Percentiles rank a stretch among this genome's conserved stretches.
Conservation (phyloP, 495 filamentous ascomycete species). For the Lepraria neglecta region DNA sequence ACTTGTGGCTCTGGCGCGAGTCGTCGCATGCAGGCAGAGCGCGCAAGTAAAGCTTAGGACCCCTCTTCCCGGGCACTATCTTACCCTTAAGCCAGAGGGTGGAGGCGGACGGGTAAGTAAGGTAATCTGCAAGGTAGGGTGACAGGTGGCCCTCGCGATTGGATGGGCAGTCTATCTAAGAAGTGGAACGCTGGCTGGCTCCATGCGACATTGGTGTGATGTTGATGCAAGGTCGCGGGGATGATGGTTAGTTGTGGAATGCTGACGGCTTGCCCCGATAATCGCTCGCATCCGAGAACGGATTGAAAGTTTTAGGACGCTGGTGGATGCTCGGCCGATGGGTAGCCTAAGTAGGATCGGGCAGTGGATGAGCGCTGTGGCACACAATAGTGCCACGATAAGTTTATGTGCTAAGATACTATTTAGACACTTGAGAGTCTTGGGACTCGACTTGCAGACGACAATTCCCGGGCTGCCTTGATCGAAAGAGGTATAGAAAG, state of each 20-base stretch:
- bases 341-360: constrained; percentile 27
- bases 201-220: constrained; percentile 23
- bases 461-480: background rate
- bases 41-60: constrained; percentile 30
- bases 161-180: constrained; percentile 19
- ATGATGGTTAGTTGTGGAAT: constrained; percentile 15
- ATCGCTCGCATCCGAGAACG: constrained; percentile 12
- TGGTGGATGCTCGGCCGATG: constrained; percentile 46
- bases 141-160: constrained; percentile 25
- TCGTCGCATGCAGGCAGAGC: constrained; percentile 28
- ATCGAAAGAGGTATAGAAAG: constrained; percentile 4
- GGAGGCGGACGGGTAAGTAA: constrained; percentile 23
- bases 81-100: constrained; percentile 26
- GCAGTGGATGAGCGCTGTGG: constrained; percentile 23
- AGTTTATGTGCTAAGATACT: constrained; percentile 3
- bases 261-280: constrained; percentile 25
- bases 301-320: constrained; percentile 35
- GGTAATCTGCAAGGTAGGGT: constrained; percentile 24
- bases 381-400: constrained; percentile 12
- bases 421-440: background rate
- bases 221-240: constrained; percentile 27
- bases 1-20: constrained; percentile 23
- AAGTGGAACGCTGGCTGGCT: constrained; percentile 21
- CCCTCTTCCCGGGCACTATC: constrained; percentile 28
- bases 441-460: background rate